phyloP scores from a whole-genome alignment of 2,329 filamentous ascomycete genomes.

The Torrubiella hemipterigena region DNA sequence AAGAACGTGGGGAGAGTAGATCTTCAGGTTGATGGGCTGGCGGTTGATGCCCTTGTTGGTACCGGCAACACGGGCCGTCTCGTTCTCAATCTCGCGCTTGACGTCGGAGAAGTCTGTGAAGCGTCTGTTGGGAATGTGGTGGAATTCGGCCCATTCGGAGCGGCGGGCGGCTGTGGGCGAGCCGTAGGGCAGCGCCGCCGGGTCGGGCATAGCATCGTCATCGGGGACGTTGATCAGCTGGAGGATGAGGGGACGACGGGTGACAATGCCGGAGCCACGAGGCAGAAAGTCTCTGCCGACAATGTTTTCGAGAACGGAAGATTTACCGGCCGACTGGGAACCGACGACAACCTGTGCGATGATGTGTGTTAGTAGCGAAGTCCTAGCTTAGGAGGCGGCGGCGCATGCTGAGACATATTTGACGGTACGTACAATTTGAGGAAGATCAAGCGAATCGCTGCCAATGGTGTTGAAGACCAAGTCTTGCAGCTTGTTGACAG shows the following conservation, averaged over 20 bases:
- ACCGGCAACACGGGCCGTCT: slow-evolving; percentile 82
- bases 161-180: slow-evolving; percentile 58
- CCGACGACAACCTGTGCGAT: slow-evolving; percentile 77
- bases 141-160: slow-evolving; percentile 85
- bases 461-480: slow-evolving; percentile 99
- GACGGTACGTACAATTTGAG: slow-evolving; percentile 81
- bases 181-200: slow-evolving; percentile 59
- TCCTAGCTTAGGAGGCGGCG: too few relatives aligned
- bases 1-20: slow-evolving; percentile 93
- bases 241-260: slow-evolving; percentile 82
- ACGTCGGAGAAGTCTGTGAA: slow-evolving; percentile 90
- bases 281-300: slow-evolving; percentile 95
- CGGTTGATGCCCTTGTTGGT: slow-evolving; percentile 98
- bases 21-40: slow-evolving; percentile 95
- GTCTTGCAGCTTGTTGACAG: slow-evolving; percentile 97
- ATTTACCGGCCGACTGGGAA: slow-evolving; percentile 96
- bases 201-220: slow-evolving; percentile 55
- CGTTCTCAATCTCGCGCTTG: slow-evolving; percentile 92
- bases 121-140: slow-evolving; percentile 80
- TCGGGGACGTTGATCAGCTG: slow-evolving; percentile 95
- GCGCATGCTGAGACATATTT: slow-evolving; percentile 6
- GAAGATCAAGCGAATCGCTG: slow-evolving; percentile 92
- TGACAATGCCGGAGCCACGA: slow-evolving; percentile 93
- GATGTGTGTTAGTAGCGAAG: slow-evolving; percentile 7
- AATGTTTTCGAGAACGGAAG: slow-evolving; percentile 96